These are phyloP conservation scores for Pythium coloratum DNA, from an alignment of 352 stramenopile genomes.

Conservation along the genomic window DNA sequence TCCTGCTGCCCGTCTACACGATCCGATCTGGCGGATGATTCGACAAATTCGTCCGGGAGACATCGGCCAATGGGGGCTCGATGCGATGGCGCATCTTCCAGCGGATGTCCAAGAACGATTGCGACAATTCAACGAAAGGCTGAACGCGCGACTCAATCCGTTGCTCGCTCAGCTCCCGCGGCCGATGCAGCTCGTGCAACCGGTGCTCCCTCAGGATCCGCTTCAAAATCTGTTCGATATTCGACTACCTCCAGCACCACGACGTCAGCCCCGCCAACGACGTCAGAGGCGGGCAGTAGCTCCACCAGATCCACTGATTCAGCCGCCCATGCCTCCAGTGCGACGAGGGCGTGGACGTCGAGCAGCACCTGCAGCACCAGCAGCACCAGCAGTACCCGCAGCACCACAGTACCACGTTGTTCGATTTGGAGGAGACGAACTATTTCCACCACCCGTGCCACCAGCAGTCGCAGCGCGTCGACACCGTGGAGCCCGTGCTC, in stretches of 20 bases:
- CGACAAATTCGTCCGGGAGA: background rate
- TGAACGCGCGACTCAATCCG: background rate
- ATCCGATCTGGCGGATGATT: background rate
- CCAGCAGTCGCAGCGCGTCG: background rate
- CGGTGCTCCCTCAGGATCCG: background rate
- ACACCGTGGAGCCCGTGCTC: background rate
- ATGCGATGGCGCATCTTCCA: background rate
- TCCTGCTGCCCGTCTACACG: background rate
- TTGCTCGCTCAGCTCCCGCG: background rate
- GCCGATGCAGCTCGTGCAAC: background rate
- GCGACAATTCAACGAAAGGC: background rate
- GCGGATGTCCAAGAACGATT: background rate
- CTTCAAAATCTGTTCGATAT: background rate
- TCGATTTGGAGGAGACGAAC: background rate
- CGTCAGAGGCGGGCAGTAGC: background rate
- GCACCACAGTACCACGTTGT: background rate
- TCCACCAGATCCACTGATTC: background rate
- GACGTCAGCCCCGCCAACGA: background rate
- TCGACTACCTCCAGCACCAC: background rate
- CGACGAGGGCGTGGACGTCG: background rate
- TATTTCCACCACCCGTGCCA: background rate
- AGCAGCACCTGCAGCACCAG: background rate
- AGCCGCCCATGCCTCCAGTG: background rate
- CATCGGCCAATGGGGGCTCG: too few species aligned
- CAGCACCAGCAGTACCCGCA: background rate